Conservation (phyloP, 2,329 filamentous ascomycete genomes). For the Pseudogymnoascus sp. region DNA sequence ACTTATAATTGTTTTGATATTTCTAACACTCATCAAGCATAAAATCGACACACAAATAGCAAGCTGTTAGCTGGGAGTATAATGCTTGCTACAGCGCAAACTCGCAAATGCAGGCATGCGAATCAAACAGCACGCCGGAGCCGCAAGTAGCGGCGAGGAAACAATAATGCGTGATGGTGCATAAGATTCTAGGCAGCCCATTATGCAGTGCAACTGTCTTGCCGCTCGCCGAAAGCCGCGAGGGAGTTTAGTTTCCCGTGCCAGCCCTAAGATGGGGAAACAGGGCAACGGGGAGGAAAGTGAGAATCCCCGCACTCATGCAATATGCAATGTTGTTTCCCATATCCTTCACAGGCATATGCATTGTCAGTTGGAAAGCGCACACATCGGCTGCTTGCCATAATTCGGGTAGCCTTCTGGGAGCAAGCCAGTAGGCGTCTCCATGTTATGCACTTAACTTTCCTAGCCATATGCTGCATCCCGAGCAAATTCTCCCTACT, state of each 20-base stretch:
- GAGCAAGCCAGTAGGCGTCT: not conserved
- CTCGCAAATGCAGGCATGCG: not conserved
- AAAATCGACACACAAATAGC: not conserved
- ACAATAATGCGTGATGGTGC: not conserved
- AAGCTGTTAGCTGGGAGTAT: not conserved
- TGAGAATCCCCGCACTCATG: not conserved
- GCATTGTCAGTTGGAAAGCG: not conserved
- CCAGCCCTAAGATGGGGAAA: not conserved
- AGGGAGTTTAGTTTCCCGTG: not conserved
- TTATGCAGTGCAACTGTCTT: not conserved
- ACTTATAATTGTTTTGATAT: not conserved
- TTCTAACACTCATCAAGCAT: not conserved
- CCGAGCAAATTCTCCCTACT: not conserved
- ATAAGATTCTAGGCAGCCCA: not conserved
- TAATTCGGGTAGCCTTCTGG: not conserved
- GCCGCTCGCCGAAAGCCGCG: not conserved
- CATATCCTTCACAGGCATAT: not conserved
- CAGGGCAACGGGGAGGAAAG: not conserved
- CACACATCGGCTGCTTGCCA: not conserved
- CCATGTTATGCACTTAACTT: not conserved
- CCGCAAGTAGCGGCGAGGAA: not conserved
- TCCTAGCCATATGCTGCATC: not conserved
- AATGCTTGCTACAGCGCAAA: not conserved
- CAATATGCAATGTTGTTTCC: not conserved
- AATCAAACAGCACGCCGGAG: not conserved